Percentiles rank a stretch among this genome's conserved stretches.
Evolutionary conservation across 2,329 filamentous ascomycete genomes (phyloP).

Genomic region (Daldinia sp.): DNA sequence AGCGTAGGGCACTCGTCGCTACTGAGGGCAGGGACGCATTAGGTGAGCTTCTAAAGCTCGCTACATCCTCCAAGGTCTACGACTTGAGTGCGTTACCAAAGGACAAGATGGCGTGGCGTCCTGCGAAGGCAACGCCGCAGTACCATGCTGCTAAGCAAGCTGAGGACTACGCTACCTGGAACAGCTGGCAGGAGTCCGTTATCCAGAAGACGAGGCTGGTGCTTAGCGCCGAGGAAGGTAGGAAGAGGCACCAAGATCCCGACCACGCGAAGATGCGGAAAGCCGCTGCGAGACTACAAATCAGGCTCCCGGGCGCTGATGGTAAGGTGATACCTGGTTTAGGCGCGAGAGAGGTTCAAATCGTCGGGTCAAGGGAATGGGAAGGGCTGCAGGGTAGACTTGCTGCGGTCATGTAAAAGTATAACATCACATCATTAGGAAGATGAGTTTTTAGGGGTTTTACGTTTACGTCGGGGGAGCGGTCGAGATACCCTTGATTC

Average conservation of each 20-base stretch:
- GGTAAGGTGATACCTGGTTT: conserved; percentile 54
- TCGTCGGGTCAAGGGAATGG: conserved; percentile 64
- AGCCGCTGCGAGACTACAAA: conserved; percentile 58
- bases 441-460: conserved; percentile 3
- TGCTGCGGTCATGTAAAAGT: conserved; percentile 37
- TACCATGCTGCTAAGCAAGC: conserved; percentile 71
- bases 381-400: conserved; percentile 60
- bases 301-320: conserved; percentile 57
- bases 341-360: conserved; percentile 55
- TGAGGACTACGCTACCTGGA: conserved; percentile 72
- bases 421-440: background rate
- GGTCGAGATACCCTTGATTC: conserved; percentile 31
- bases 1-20: conserved; percentile 66
- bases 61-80: conserved; percentile 63
- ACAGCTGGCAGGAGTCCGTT: conserved; percentile 64
- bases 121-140: conserved; percentile 68
- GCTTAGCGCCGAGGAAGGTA: conserved; percentile 31
- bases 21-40: conserved; percentile 71
- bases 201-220: conserved; percentile 60
- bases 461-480: conserved; percentile 3
- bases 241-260: conserved; percentile 27
- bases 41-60: conserved; percentile 70
- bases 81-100: conserved; percentile 65
- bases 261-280: conserved; percentile 42
- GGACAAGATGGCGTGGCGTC: conserved; percentile 72